phyloP scores from a whole-genome alignment of 805 yeast genomes.

The Debaryomyces tyrocola region DNA sequence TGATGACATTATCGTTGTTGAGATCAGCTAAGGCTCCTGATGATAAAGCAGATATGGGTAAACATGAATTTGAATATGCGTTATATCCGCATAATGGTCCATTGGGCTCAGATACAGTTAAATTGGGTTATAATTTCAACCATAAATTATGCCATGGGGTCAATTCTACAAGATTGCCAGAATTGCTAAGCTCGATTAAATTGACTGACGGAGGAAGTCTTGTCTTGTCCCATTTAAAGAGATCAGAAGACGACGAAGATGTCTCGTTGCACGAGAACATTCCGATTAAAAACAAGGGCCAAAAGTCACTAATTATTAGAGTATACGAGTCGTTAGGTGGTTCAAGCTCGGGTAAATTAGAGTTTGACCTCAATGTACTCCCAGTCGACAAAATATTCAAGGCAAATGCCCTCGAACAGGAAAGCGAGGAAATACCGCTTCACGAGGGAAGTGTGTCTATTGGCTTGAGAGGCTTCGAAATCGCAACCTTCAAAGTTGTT shows the following conservation, averaged over 20 bases:
- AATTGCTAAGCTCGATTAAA: slow-evolving; percentile 18
- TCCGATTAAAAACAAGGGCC: slow-evolving; percentile 45
- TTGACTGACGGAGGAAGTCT: slow-evolving; percentile 48
- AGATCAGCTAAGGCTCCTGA: slow-evolving; percentile 96
- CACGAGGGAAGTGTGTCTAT: slow-evolving; percentile 38
- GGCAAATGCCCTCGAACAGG: slow-evolving; percentile 56
- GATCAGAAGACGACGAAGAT: slow-evolving; percentile 81
- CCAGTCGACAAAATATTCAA: slow-evolving; percentile 49
- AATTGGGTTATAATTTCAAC: slow-evolving; percentile 79
- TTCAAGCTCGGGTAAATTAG: slow-evolving; percentile 51
- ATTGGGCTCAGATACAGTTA: slow-evolving; percentile 63
- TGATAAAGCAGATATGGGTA: slow-evolving; percentile 91
- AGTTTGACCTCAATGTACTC: slow-evolving; percentile 34
- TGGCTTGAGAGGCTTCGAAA: slow-evolving; percentile 71
- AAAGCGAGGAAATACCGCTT: slow-evolving; percentile 39
- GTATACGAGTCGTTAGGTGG: slow-evolving; percentile 92
- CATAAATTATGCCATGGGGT: slow-evolving; percentile 34
- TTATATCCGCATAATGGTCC: slow-evolving; percentile 78
- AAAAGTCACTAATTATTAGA: slow-evolving; percentile 57
- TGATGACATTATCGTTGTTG: slow-evolving; percentile 80
- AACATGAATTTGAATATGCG: slow-evolving; percentile 80
- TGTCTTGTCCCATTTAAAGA: slow-evolving; percentile 73
- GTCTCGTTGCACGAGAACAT: slow-evolving; percentile 46
- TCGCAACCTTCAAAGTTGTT: slow-evolving; percentile 60
- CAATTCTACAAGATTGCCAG: slow-evolving; percentile 10